Percentiles rank a stretch among this genome's conserved stretches.
Evolutionary conservation across 164 flowering plant genomes (phyloP).

Genomic region (Kalanchoe fedtschenkoi): DNA sequence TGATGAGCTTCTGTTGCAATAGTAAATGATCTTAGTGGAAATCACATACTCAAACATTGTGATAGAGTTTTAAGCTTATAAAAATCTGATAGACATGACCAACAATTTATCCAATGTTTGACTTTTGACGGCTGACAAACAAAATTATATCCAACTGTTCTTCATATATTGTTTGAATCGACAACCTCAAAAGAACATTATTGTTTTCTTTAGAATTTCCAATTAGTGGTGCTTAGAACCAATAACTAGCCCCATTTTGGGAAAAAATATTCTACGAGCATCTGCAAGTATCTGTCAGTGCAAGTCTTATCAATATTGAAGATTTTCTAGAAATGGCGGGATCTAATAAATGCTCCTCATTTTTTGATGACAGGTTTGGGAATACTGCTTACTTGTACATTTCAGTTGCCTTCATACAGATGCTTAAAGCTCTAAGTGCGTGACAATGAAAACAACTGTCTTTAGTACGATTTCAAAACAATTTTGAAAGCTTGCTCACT

Average conservation of each 20-base stretch:
- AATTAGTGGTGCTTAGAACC: too few relatives aligned
- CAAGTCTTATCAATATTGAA: not conserved
- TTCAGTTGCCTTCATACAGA: conserved; percentile 98
- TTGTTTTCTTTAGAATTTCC: too few relatives aligned
- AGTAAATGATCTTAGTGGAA: not conserved
- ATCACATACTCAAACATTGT: not conserved
- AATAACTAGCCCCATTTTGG: too few relatives aligned
- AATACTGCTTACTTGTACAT: conserved; percentile 96
- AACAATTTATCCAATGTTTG: too few relatives aligned
- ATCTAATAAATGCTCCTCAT: not conserved
- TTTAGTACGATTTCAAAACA: too few relatives aligned
- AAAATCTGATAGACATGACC: too few relatives aligned
- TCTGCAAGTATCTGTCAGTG: not conserved
- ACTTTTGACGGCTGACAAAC: too few relatives aligned
- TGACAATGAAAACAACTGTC: not conserved
- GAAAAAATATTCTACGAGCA: too few relatives aligned
- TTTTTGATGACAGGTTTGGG: conserved; percentile 72
- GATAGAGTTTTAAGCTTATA: not conserved
- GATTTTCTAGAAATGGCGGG: not conserved
- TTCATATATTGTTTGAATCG: too few relatives aligned
- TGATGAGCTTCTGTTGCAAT: too few relatives aligned
- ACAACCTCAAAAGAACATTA: too few relatives aligned
- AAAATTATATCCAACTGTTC: too few relatives aligned
- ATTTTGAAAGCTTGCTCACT: conserved; percentile 6
- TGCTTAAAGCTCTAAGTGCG: conserved; percentile 99